A percentile compares a stretch with the other conserved stretches of the same genome.
Evolutionary conservation across 2,329 filamentous ascomycete species (phyloP).

Genomic region (Ophiocordyceps robertsii): DNA sequence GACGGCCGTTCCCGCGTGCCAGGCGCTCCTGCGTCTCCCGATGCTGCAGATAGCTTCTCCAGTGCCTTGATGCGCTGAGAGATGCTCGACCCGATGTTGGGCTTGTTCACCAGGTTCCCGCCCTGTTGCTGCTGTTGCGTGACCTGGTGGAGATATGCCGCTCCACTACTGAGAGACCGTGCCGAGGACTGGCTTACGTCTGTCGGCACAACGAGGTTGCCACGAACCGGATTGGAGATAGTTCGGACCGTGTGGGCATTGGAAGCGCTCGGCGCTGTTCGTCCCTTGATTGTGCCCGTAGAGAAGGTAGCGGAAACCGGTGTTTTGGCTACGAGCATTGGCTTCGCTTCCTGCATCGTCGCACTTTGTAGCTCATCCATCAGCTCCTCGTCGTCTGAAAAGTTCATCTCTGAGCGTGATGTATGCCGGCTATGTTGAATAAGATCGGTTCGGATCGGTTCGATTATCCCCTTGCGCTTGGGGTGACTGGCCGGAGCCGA

Average conservation of each 20-base stretch:
- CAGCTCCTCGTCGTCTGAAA: constrained; percentile 62
- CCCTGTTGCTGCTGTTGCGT: constrained; percentile 38
- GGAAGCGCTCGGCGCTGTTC: constrained; percentile 1
- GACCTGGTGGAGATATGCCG: constrained; percentile 40
- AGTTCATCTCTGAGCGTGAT: constrained; percentile 27
- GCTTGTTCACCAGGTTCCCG: constrained; percentile 44
- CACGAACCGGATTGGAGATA: constrained; percentile 32
- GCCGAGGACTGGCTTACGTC: constrained; percentile 32
- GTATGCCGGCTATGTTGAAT: constrained; percentile 11
- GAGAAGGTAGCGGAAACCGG: constrained; percentile 56
- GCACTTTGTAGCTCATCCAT: constrained; percentile 79
- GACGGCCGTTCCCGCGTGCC: constrained; percentile 26
- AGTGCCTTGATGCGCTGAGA: constrained; percentile 90
- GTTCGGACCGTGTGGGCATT: constrained; percentile 26
- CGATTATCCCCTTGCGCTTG: constrained; percentile 24
- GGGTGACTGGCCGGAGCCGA: constrained; percentile 14
- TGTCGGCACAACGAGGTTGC: constrained; percentile 28
- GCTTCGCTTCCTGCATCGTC: constrained; percentile 70
- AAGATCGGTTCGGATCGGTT: constrained; percentile 43
- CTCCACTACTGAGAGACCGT: constrained; percentile 43
- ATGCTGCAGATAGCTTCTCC: constrained; percentile 53
- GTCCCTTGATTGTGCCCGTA: constrained; percentile 6
- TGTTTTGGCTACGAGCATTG: constrained; percentile 68
- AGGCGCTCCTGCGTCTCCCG: constrained; percentile 11
- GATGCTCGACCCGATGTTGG: constrained; percentile 79